These are phyloP conservation scores for Debaryomyces prosopidis DNA, from an alignment of 805 yeast genomes.

Conservation along the genomic window DNA sequence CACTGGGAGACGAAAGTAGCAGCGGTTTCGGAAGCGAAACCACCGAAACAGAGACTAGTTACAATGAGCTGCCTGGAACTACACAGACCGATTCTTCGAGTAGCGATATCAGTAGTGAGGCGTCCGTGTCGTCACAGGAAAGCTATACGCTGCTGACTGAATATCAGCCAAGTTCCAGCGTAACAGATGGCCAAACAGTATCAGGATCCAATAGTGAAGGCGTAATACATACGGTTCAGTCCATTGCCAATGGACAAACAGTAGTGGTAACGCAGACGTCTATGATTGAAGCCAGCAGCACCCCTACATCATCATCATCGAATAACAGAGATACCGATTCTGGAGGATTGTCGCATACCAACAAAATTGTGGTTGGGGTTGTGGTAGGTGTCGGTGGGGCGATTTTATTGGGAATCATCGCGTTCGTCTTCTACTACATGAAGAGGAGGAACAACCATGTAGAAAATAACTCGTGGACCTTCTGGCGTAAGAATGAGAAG, in stretches of 20 bases:
- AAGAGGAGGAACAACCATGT: slow-evolving; percentile 30
- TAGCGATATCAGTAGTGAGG: no score
- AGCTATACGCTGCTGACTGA: background rate
- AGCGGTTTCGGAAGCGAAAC: no score
- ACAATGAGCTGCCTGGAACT: slow-evolving; percentile 11
- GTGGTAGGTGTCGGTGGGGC: slow-evolving; percentile 50
- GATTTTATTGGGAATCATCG: slow-evolving; percentile 35
- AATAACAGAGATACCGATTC: slow-evolving; percentile 12
- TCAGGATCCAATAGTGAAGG: background rate
- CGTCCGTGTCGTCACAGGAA: no score
- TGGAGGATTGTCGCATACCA: slow-evolving; percentile 43
- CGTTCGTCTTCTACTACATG: slow-evolving; percentile 34
- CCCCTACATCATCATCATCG: slow-evolving; percentile 24
- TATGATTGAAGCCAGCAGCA: slow-evolving; percentile 20
- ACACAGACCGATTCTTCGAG: no score
- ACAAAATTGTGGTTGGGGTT: slow-evolving; percentile 46
- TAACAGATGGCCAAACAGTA: background rate
- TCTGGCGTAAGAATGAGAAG: slow-evolving; percentile 49
- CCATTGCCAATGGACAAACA: slow-evolving; percentile 38
- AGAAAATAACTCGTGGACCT: slow-evolving; percentile 43
- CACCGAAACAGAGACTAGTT: no score
- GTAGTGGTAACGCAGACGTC: slow-evolving; percentile 43
- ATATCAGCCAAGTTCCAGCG: background rate
- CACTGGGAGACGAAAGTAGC: no score
- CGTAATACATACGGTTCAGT: slow-evolving; percentile 25